Conservation (phyloP, 2,329 filamentous ascomycete genomes). For the Colletotrichum tanaceti region DNA sequence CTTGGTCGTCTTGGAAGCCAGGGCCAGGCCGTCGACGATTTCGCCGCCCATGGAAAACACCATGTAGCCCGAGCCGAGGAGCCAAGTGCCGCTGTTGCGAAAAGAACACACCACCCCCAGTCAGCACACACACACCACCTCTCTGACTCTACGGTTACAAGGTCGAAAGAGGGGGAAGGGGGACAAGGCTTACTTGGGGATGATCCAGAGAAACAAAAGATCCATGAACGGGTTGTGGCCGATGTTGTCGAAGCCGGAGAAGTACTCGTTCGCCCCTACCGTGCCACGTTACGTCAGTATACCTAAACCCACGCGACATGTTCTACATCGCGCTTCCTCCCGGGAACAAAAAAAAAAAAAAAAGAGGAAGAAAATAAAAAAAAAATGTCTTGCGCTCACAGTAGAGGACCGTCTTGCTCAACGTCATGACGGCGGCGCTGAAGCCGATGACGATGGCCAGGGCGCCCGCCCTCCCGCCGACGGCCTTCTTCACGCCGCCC, state of each 20-base stretch:
- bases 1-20: constrained; percentile 54
- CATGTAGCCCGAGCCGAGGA: constrained; percentile 65
- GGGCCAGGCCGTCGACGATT: constrained; percentile 59
- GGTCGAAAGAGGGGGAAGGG: not conserved
- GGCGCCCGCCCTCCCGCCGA: constrained; percentile 58
- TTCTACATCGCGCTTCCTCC: not conserved
- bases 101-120: no score
- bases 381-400: constrained; percentile 61
- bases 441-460: constrained; percentile 62
- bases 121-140: constrained; percentile 4
- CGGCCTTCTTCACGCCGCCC: constrained; percentile 45
- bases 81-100: constrained; percentile 62
- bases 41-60: constrained; percentile 61
- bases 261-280: constrained; percentile 68
- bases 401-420: constrained; percentile 72
- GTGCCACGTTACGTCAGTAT: not conserved
- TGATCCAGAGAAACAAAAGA: constrained; percentile 66
- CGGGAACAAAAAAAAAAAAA: no score
- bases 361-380: no score
- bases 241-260: constrained; percentile 66
- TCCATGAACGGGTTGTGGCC: constrained; percentile 62
- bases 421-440: constrained; percentile 67
- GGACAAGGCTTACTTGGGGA: constrained; percentile 64
- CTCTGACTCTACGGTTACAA: not conserved
- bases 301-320: not conserved